Conservation (phyloP, 768 basidiomycete genomes). For the Phallus indusiatus region DNA sequence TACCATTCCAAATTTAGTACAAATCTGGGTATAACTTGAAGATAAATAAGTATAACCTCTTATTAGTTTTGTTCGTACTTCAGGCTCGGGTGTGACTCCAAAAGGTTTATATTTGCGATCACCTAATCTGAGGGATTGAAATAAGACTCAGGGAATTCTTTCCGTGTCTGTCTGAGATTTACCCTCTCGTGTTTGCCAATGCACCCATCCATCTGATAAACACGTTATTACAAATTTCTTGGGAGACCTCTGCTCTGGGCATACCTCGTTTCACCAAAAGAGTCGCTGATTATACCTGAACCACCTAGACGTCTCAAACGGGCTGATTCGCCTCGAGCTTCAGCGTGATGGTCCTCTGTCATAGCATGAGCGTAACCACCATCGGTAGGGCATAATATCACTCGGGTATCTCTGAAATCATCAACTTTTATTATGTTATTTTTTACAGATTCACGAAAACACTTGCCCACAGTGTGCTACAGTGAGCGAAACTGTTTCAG, state of each 20-base stretch:
- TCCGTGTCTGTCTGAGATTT: conserved; percentile 16
- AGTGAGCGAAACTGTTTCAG: conserved; percentile 66
- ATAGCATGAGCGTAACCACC: conserved; percentile 71
- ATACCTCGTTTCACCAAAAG: conserved; percentile 86
- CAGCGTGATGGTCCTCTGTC: conserved; percentile 96
- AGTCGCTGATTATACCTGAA: conserved; percentile 81
- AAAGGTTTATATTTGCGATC: conserved; percentile 84
- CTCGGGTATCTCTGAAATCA: conserved; percentile 72
- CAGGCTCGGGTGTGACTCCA: conserved; percentile 90
- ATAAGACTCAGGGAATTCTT: neutral
- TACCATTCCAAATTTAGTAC: conserved; percentile 20
- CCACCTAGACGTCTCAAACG: conserved; percentile 87
- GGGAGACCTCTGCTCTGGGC: conserved; percentile 11
- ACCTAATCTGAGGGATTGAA: conserved; percentile 42
- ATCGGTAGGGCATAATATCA: conserved; percentile 67
- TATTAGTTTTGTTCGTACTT: conserved; percentile 66
- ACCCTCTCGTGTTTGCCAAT: conserved; percentile 87
- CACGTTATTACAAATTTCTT: neutral
- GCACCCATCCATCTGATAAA: conserved; percentile 83
- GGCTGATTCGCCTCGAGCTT: conserved; percentile 75
- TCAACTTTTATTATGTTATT: conserved; percentile 11
- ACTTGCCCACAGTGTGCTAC: conserved; percentile 87
- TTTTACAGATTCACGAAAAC: neutral
- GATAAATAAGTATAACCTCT: conserved; percentile 58
- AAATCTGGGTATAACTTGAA: neutral